A percentile compares a stretch with the other conserved stretches of the same genome.
Evolutionary conservation across 179 eudicot genomes (phyloP).

Genomic region (Dionaea muscipula): DNA sequence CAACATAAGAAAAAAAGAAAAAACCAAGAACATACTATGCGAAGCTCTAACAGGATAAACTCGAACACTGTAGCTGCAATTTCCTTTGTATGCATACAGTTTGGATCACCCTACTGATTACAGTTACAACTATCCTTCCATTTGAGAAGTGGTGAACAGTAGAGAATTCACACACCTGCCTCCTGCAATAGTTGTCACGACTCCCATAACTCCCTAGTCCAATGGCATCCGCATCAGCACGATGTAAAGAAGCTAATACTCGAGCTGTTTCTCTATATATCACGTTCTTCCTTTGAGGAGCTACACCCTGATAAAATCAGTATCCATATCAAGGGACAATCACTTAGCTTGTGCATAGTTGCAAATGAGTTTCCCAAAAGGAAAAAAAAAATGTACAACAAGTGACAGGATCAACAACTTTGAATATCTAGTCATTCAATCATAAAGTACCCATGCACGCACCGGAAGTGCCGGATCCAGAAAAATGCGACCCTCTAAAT

Average conservation of each 20-base stretch:
- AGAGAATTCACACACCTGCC: conserved; percentile 45
- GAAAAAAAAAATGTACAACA: not conserved
- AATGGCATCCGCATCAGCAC: conserved; percentile 60
- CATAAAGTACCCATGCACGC: conserved; percentile 6
- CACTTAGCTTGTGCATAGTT: not conserved
- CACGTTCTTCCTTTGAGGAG: conserved; percentile 41
- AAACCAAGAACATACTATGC: no score
- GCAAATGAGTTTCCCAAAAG: not conserved
- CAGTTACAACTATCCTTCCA: no score
- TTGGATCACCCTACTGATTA: no score
- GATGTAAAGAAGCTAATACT: conserved; percentile 73
- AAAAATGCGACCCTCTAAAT: conserved; percentile 79
- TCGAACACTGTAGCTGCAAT: no score
- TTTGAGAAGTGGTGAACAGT: no score
- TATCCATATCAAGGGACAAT: conserved; percentile 3
- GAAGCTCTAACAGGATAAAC: no score
- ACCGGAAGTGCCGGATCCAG: conserved; percentile 68
- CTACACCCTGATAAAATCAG: conserved; percentile 39
- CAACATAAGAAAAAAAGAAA: no score
- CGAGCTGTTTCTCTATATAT: conserved; percentile 60
- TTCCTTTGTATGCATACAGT: no score
- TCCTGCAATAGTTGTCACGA: conserved; percentile 67
- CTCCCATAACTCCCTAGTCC: conserved; percentile 72
- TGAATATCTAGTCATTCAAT: not conserved
- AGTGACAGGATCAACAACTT: not conserved